Base-by-base conservation (phyloP, 345 rosid species). In the Pugionium cornutum region DNA sequence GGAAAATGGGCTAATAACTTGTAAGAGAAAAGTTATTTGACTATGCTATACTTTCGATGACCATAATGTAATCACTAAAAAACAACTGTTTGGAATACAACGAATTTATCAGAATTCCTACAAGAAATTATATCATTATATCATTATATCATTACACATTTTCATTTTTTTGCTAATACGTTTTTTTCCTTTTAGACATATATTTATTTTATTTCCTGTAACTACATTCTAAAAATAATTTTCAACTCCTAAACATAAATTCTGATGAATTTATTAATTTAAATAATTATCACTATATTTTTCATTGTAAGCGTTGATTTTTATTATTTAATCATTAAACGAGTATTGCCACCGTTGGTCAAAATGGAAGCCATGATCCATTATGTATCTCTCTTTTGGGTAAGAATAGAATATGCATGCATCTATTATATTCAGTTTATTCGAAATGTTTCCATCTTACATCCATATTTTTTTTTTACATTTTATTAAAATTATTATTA, bases 1-100 rank as follows among this genome's bases (percentile, higher is more conserved):
- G 30, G 31, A 26, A n/a, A 18, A 7, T 4, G 29, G 31, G 4
- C 36, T 9, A 36, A 50, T 52, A 44, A 49, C 66, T 60, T 61
- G 58, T 40, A 43, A 33, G 51, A 56, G 45, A 49, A 32, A 64
- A 27, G 55, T 54, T 46, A 60, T 60, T 59, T 34, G 43, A 58
- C 28, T 9, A 29, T 25, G 34, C 40, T 18, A 18, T 47, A 48
- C 28, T 32, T 59, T 59, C 25, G 26, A 26, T 52, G 59, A 50
- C 59, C 49, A 11, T 58, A 25, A 48, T 63, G 29, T 42, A 42
- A 30, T 43, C 40, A 58, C 39, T 7, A n/a, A 6, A 58, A 43
- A 43, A 42, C 18, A n/a, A 58, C 4, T 41, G 48, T 30, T 41
- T 58, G 48, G 61, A 28, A 37, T 41, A 57, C 10, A 35, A 29